Conservation (phyloP, 805 yeast genomes). For the Priceomyces haplophilus region DNA sequence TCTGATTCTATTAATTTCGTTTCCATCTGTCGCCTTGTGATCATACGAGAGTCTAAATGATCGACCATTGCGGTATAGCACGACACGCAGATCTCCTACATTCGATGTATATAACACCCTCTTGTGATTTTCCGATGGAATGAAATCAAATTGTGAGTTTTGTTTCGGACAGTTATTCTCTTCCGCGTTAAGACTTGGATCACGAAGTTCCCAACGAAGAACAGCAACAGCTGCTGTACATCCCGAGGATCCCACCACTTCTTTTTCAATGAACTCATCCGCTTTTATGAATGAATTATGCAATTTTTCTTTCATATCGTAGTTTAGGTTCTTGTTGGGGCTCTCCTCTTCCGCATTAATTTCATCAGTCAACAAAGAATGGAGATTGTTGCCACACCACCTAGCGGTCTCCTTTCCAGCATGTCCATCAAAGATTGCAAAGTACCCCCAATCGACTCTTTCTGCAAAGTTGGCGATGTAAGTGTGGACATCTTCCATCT, state of each 20-base stretch:
- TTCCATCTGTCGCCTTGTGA: conserved; percentile 82
- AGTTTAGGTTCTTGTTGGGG: conserved; percentile 18
- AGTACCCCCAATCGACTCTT: conserved; percentile 86
- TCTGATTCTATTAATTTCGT: conserved; percentile 73
- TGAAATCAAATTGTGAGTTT: conserved; percentile 43
- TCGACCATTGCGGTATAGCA: conserved; percentile 68
- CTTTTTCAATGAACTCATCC: conserved; percentile 62
- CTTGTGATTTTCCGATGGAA: conserved; percentile 49
- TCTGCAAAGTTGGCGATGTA: conserved; percentile 92
- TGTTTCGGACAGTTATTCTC: neutral
- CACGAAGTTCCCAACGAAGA: conserved; percentile 69
- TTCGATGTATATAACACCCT: conserved; percentile 89
- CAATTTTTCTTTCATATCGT: conserved; percentile 63
- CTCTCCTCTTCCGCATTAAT: conserved; percentile 26
- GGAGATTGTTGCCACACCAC: conserved; percentile 90
- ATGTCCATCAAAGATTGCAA: conserved; percentile 95
- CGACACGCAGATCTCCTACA: conserved; percentile 89
- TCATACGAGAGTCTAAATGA: conserved; percentile 85
- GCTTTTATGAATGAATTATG: conserved; percentile 71
- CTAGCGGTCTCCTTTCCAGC: conserved; percentile 92
- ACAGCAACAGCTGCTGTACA: conserved; percentile 96
- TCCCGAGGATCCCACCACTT: conserved; percentile 74
- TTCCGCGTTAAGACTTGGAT: conserved; percentile 6
- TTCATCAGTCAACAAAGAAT: conserved; percentile 59
- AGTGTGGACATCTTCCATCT: conserved; percentile 96